Evolutionary conservation across 2,329 filamentous ascomycete species (phyloP).

Genomic region (Fonsecaea erecta): DNA sequence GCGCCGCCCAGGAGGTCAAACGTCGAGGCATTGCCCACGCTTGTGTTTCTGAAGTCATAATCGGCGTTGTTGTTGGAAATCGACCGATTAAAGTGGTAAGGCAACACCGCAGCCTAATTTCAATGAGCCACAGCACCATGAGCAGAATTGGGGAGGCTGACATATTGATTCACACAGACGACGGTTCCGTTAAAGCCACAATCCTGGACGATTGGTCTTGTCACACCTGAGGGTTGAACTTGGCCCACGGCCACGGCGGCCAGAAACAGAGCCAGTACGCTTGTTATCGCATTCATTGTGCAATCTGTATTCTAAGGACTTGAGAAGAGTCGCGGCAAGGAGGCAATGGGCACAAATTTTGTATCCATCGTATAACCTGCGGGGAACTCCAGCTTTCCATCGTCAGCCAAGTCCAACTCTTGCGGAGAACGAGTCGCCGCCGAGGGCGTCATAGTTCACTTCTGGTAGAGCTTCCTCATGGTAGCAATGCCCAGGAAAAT

Average conservation of each 20-base stretch:
- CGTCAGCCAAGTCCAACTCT: background rate
- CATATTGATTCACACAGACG: conserved; percentile 49
- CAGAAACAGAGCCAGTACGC: conserved; percentile 18
- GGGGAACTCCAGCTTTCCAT: conserved; percentile 14
- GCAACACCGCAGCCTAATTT: conserved; percentile 37
- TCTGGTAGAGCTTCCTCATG: background rate
- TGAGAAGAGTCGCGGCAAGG: background rate
- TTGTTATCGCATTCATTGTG: conserved; percentile 17
- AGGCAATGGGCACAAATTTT: background rate
- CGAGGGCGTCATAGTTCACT: conserved; percentile 12
- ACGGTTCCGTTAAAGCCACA: conserved; percentile 41
- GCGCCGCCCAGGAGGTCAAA: conserved; percentile 43
- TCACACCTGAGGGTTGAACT: conserved; percentile 37
- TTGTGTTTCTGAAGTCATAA: conserved; percentile 42
- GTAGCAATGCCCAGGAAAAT: conserved; percentile 1
- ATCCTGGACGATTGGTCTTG: conserved; percentile 40
- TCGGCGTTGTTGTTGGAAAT: conserved; percentile 37
- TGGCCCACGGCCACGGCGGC: conserved; percentile 35
- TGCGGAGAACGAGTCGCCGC: conserved; percentile 8
- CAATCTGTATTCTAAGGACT: background rate
- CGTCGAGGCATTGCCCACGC: conserved; percentile 43
- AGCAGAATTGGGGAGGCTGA: conserved; percentile 24
- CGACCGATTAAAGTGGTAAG: conserved; percentile 47
- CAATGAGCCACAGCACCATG: background rate
- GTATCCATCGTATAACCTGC: conserved; percentile 3